A percentile compares a stretch with the other conserved stretches of the same genome.
Evolutionary conservation across 73 alveolate species (phyloP).

Genomic region (Paramecium octaurelia): DNA sequence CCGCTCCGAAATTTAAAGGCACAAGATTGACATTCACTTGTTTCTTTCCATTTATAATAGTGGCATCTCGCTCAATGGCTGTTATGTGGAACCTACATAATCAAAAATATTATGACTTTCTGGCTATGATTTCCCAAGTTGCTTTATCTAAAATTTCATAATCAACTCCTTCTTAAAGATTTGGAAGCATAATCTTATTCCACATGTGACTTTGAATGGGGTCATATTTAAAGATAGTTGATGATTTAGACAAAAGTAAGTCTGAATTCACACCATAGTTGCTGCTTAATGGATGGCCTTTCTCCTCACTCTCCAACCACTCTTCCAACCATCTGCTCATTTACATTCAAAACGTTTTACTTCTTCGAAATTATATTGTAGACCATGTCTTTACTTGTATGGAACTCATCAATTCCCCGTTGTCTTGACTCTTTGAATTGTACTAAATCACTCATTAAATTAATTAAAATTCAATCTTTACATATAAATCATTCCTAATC

Average conservation of each 20-base stretch:
- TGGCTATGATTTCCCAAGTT: neutral
- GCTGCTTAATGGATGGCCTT: neutral
- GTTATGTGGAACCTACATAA: neutral
- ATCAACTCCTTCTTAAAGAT: slow-evolving; percentile 33
- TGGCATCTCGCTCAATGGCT: slow-evolving; percentile 16
- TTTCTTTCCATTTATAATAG: neutral
- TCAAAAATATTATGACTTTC: neutral
- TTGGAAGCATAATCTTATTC: neutral
- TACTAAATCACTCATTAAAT: neutral
- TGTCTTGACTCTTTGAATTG: slow-evolving; percentile 5
- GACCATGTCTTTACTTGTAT: neutral
- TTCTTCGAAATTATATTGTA: slow-evolving; percentile 1
- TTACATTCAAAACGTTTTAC: neutral
- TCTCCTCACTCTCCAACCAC: neutral
- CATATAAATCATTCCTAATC: neutral
- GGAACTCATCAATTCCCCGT: neutral
- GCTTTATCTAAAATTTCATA: slow-evolving; percentile 37
- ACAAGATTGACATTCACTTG: slow-evolving; percentile 23
- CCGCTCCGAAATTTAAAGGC: neutral
- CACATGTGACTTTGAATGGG: slow-evolving; percentile 19
- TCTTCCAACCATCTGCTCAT: slow-evolving; percentile 28
- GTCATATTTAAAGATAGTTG: slow-evolving; percentile 26
- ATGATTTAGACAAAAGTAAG: neutral
- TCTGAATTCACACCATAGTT: neutral
- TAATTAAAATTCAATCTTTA: neutral